These are phyloP conservation scores for Pharus latifolius DNA, from an alignment of 176 grass and related monocot genomes.

Conservation along the genomic window DNA sequence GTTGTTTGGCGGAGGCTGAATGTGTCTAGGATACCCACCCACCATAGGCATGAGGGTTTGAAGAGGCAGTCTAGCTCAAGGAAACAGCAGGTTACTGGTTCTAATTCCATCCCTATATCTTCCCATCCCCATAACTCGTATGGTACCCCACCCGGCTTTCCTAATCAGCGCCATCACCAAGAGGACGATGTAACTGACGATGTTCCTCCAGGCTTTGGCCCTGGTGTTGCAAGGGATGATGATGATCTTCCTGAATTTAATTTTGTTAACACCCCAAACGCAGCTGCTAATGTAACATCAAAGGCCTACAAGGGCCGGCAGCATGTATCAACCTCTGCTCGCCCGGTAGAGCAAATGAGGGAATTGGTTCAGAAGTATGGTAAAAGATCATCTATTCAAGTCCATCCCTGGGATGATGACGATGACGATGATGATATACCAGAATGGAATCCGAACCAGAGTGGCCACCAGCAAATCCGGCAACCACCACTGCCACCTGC, in stretches of 20 bases:
- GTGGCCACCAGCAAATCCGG: slow-evolving; percentile 11
- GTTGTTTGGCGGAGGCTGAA: slow-evolving; percentile 72
- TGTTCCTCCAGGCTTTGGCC: slow-evolving; percentile 89
- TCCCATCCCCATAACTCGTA: slow-evolving; percentile 3
- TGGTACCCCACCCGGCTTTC: slow-evolving; percentile 24
- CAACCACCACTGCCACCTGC: background rate
- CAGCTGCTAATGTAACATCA: slow-evolving; percentile 41
- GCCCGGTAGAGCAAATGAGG: slow-evolving; percentile 49
- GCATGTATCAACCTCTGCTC: slow-evolving; percentile 27
- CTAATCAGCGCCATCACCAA: background rate
- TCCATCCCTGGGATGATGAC: slow-evolving; percentile 13
- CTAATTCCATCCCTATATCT: slow-evolving; percentile 27
- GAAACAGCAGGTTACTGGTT: slow-evolving; percentile 38
- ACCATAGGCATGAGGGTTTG: slow-evolving; percentile 36
- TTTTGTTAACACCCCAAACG: slow-evolving; percentile 43
- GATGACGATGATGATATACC: slow-evolving; percentile 96
- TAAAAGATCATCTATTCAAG: slow-evolving; percentile 43
- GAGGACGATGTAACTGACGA: slow-evolving; percentile 73
- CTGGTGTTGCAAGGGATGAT: slow-evolving; percentile 53
- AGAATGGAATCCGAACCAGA: slow-evolving; percentile 69
- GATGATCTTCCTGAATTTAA: slow-evolving; percentile 62
- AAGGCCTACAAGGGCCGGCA: slow-evolving; percentile 32
- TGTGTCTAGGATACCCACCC: slow-evolving; percentile 42
- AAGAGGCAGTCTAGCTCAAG: slow-evolving; percentile 45
- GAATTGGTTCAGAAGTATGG: slow-evolving; percentile 56